Evolutionary conservation across 2,329 filamentous ascomycete genomes (phyloP).

Genomic region (Colletotrichum tamarilloi): DNA sequence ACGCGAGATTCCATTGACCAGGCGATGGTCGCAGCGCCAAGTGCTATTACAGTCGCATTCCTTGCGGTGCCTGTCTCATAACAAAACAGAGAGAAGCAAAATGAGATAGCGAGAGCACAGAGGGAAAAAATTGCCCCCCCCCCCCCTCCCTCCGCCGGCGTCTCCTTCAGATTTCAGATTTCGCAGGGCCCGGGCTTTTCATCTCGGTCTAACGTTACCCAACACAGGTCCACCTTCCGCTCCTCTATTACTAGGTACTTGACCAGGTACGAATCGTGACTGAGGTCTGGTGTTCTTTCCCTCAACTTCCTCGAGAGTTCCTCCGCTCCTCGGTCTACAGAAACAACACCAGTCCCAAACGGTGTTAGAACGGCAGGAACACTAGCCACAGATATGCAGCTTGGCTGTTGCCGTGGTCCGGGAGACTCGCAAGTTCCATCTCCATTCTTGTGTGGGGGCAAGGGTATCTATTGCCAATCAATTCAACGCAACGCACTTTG

Average conservation of each 20-base stretch:
- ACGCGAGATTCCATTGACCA: background rate
- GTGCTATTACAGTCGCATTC: conserved; percentile 25
- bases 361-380: background rate
- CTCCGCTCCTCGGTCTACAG: background rate
- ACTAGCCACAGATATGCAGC: conserved; percentile 31
- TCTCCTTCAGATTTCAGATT: conserved; percentile 7
- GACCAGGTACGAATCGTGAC: background rate
- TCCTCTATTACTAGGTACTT: background rate
- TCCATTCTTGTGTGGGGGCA: conserved; percentile 5
- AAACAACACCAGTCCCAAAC: background rate
- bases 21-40: conserved; percentile 16
- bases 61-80: conserved; percentile 23
- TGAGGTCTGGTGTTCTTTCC: background rate
- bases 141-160: background rate
- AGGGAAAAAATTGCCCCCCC: background rate
- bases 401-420: conserved; percentile 23
- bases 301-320: background rate
- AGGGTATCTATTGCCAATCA: conserved; percentile 32
- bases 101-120: background rate
- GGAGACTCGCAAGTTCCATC: conserved; percentile 17
- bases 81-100: background rate
- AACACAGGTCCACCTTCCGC: conserved; percentile 23
- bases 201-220: conserved; percentile 29
- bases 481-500: conserved; percentile 21
- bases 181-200: conserved; percentile 6